Percentiles rank a stretch among this genome's conserved stretches.
These are phyloP conservation scores for Calonectria pseudoreteaudii DNA, from an alignment of 2,329 filamentous ascomycete species.

Conservation along the genomic window DNA sequence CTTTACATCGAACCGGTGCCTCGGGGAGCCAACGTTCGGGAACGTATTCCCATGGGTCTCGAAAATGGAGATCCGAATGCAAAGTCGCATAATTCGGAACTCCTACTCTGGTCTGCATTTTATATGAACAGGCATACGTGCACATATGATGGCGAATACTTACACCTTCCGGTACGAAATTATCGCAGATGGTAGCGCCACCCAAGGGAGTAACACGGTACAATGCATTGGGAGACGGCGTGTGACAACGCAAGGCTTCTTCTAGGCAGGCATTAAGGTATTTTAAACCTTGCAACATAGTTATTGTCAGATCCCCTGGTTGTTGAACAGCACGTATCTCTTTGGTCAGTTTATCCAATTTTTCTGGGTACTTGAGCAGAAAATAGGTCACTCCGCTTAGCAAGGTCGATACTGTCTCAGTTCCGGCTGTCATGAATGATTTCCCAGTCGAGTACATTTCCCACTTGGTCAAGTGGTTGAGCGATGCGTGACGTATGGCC, in stretches of 20 bases:
- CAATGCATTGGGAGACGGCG: neutral
- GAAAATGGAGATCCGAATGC: neutral
- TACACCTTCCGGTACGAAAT: constrained; percentile 1
- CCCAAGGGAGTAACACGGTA: neutral
- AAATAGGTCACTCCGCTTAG: constrained; percentile 6
- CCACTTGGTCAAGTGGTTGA: neutral
- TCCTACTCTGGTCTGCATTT: neutral
- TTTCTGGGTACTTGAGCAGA: neutral
- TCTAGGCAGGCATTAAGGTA: constrained; percentile 5
- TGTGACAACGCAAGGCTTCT: constrained; percentile 1
- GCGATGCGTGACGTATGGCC: neutral
- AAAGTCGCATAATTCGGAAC: constrained; percentile 3
- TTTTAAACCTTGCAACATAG: neutral
- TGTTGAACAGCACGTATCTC: neutral
- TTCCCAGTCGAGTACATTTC: constrained; percentile 12
- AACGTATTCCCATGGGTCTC: constrained; percentile 9
- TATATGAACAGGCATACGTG: neutral
- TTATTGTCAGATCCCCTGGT: neutral
- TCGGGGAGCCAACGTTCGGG: neutral
- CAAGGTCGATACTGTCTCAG: constrained; percentile 4
- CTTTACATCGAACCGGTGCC: neutral
- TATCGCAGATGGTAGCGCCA: neutral
- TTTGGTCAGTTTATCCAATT: neutral
- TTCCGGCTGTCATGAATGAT: constrained; percentile 1
- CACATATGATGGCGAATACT: neutral